Evolutionary conservation across 148 eudicot species (phyloP).

Genomic region (Silene latifolia): DNA sequence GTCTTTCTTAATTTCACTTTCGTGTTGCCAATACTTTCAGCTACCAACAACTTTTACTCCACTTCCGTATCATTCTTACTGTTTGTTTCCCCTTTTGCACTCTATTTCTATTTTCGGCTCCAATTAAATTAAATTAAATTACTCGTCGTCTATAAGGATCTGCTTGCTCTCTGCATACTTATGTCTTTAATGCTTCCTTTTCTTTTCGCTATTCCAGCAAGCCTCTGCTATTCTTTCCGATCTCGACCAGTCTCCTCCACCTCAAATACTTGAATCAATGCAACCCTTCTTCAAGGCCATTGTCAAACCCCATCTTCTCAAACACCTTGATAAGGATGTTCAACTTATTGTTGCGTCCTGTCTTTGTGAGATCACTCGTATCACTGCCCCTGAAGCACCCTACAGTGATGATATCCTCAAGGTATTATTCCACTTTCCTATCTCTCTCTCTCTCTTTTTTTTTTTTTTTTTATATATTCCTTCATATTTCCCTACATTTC

Average conservation of each 20-base stretch:
- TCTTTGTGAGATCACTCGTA: conserved; percentile 91
- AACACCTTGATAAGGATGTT: conserved; percentile 87
- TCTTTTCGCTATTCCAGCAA: conserved; percentile 47
- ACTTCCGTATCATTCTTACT: too few species aligned
- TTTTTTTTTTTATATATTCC: too few species aligned
- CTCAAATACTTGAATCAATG: conserved; percentile 69
- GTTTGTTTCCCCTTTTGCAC: too few species aligned
- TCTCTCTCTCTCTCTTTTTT: background rate
- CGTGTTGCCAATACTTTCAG: too few species aligned
- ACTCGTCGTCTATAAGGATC: too few species aligned
- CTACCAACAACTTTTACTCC: too few species aligned
- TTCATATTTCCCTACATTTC: too few species aligned
- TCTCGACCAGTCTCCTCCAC: conserved; percentile 75
- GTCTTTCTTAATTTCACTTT: too few species aligned
- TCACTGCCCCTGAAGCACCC: conserved; percentile 98
- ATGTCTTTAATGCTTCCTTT: too few species aligned
- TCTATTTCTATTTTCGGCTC: too few species aligned
- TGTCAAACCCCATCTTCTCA: conserved; percentile 72
- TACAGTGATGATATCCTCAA: conserved; percentile 79
- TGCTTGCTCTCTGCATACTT: too few species aligned
- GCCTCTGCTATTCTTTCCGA: conserved; percentile 66
- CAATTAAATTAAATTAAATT: too few species aligned
- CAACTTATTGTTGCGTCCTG: conserved; percentile 85
- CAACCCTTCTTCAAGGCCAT: conserved; percentile 73
- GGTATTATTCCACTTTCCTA: conserved; percentile 32